These are phyloP conservation scores for Euclidium syriacum DNA, from an alignment of 345 rosid species.

Conservation along the genomic window DNA sequence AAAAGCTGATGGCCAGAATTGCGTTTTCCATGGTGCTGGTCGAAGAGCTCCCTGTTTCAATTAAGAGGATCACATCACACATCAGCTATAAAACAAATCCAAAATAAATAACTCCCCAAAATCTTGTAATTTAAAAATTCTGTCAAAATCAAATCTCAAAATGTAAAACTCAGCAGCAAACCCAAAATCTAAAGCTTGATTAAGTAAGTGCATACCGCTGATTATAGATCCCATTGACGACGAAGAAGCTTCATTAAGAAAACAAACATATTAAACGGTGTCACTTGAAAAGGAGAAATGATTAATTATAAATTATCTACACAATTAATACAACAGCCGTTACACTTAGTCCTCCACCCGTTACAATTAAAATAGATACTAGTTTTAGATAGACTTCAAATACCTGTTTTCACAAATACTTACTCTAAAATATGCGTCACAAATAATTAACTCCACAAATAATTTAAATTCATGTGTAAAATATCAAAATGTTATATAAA, in stretches of 20 bases:
- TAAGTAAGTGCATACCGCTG: constrained; percentile 1
- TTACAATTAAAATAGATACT: too few relatives aligned
- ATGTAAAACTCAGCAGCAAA: not conserved
- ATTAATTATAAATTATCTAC: not conserved
- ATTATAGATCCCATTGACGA: not conserved
- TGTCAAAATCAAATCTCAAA: not conserved
- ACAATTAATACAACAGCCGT: not conserved
- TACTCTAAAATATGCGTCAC: too few relatives aligned
- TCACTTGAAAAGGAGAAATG: not conserved
- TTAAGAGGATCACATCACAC: not conserved
- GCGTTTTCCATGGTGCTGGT: not conserved
- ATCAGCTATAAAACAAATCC: not conserved
- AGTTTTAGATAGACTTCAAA: too few relatives aligned
- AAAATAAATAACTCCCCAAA: too few relatives aligned
- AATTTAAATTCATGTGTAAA: too few relatives aligned
- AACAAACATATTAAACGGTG: not conserved
- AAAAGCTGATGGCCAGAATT: not conserved
- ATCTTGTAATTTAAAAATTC: too few relatives aligned
- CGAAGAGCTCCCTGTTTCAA: constrained; percentile 22
- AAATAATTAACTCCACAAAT: too few relatives aligned
- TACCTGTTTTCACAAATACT: too few relatives aligned
- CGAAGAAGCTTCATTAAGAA: constrained; percentile 9
- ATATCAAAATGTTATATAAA: too few relatives aligned
- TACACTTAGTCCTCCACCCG: too few relatives aligned
- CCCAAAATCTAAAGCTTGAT: not conserved